Evolutionary conservation across 2,329 filamentous ascomycete species (phyloP).

Genomic region (Macrophomina phaseolina): DNA sequence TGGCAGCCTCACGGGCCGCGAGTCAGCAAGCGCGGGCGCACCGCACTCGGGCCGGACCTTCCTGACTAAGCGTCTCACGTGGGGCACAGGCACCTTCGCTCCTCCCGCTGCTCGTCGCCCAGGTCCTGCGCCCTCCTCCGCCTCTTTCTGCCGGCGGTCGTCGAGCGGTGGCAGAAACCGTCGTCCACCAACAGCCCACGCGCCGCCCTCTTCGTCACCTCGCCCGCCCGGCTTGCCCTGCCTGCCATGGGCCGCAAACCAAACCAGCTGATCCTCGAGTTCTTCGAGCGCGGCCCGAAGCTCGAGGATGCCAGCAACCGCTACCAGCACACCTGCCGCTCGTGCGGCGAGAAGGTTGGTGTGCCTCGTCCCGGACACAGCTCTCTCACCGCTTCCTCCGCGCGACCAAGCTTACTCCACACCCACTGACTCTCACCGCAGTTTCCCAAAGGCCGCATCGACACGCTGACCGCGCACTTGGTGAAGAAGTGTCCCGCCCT

Average conservation of each 20-base stretch:
- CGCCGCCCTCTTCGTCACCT: neutral
- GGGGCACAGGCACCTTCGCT: no score
- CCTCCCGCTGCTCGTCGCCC: no score
- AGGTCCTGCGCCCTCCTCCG: no score
- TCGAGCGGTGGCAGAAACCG: no score
- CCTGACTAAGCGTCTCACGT: neutral
- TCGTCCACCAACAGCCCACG: neutral
- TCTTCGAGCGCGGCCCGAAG: constrained; percentile 86
- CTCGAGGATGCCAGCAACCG: constrained; percentile 88
- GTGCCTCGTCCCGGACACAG: constrained; percentile 8
- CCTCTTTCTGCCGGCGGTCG: neutral
- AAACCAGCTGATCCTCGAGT: constrained; percentile 83
- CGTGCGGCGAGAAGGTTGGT: constrained; percentile 74
- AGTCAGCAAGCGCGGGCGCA: constrained; percentile 6
- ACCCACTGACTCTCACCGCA: constrained; percentile 32
- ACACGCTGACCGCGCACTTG: constrained; percentile 80
- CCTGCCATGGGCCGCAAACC: constrained; percentile 76
- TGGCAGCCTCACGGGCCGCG: neutral
- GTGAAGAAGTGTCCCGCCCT: constrained; percentile 87
- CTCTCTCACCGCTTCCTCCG: constrained; percentile 26
- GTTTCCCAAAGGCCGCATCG: constrained; percentile 88
- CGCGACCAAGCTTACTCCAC: constrained; percentile 24
- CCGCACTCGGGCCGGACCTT: neutral
- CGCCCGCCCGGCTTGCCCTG: neutral
- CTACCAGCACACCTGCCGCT: constrained; percentile 89